These are phyloP conservation scores for Geotrichum carabidarum DNA, from an alignment of 1,139 yeast genomes.

Conservation along the genomic window DNA sequence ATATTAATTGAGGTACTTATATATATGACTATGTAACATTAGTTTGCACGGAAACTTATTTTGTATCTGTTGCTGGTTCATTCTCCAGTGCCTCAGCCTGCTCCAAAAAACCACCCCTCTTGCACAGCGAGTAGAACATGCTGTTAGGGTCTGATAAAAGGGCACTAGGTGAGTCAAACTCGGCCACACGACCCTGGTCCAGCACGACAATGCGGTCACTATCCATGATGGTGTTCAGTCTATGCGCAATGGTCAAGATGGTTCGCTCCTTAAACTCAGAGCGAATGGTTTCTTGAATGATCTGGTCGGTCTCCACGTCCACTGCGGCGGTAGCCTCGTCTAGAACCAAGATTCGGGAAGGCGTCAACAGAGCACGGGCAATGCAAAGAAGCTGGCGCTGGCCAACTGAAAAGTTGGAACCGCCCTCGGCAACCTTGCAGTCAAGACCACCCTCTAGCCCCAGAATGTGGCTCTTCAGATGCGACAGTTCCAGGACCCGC, in stretches of 20 bases:
- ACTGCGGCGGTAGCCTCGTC: constrained; percentile 89
- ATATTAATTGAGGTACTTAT: no score
- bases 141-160: constrained; percentile 45
- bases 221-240: constrained; percentile 77
- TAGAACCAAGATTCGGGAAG: constrained; percentile 58
- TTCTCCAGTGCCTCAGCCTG: constrained; percentile 47
- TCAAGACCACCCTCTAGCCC: constrained; percentile 32
- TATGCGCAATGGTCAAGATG: constrained; percentile 74
- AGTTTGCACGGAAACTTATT: not conserved
- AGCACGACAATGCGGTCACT: constrained; percentile 67
- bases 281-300: constrained; percentile 70
- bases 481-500: constrained; percentile 76
- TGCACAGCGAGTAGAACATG: constrained; percentile 59
- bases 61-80: not conserved
- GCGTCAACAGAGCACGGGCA: constrained; percentile 63
- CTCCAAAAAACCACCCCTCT: constrained; percentile 48
- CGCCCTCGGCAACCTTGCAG: constrained; percentile 57
- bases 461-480: constrained; percentile 70
- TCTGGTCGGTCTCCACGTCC: constrained; percentile 70
- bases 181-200: constrained; percentile 62
- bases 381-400: constrained; percentile 72
- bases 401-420: constrained; percentile 69
- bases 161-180: constrained; percentile 59
- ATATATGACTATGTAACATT: not conserved
- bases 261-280: constrained; percentile 59